phyloP scores from a whole-genome alignment of 306 rosid genomes.

The Pyrus communis region DNA sequence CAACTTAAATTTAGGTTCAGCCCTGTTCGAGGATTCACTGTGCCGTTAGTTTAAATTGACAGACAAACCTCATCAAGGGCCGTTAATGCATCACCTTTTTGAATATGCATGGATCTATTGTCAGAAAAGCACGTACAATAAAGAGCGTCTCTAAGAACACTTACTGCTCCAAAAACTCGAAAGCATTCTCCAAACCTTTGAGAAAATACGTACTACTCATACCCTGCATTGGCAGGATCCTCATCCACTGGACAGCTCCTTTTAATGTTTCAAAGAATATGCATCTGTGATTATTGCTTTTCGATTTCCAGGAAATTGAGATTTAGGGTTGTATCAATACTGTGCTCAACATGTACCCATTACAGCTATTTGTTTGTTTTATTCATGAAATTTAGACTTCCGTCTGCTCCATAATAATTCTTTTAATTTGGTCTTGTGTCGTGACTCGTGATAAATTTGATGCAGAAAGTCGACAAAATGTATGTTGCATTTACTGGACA shows the following conservation, averaged over 20 bases:
- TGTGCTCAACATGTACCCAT: not conserved
- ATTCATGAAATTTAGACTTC: constrained; percentile 1
- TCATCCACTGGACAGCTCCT: not conserved
- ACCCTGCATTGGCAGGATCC: not conserved
- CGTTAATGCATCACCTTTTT: not conserved
- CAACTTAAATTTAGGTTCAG: not conserved
- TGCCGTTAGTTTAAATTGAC: not conserved
- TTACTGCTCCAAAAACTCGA: not conserved
- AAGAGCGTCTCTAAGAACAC: not conserved
- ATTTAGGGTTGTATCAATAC: not conserved
- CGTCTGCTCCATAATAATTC: not conserved
- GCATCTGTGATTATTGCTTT: not conserved
- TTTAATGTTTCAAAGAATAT: not conserved
- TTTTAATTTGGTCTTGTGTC: not conserved
- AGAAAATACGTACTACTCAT: not conserved
- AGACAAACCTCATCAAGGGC: not conserved
- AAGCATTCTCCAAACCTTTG: not conserved
- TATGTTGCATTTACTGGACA: constrained; percentile 86
- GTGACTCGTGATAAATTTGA: not conserved
- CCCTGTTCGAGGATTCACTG: not conserved
- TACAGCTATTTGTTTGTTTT: constrained; percentile 1
- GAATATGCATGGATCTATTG: not conserved
- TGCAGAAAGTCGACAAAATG: constrained; percentile 92
- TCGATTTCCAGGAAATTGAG: not conserved
- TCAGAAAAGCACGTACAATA: not conserved